Conservation (phyloP, 73 alveolate species). For the Symbiodinium natans region DNA sequence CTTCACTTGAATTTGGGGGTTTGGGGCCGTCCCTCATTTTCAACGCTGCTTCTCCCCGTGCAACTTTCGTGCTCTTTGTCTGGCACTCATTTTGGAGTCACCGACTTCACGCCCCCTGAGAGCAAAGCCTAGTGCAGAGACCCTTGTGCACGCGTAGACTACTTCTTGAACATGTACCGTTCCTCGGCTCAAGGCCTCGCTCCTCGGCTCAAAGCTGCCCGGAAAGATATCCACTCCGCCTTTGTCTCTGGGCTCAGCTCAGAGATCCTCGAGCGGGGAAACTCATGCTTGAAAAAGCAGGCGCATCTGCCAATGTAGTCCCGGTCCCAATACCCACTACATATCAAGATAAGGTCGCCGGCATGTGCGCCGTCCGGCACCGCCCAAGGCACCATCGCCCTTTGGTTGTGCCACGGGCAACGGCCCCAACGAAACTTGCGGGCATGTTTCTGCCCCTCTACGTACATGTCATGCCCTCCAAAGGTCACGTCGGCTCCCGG, state of each 20-base stretch:
- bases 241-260: neutral
- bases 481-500: neutral
- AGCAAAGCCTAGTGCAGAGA: neutral
- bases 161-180: neutral
- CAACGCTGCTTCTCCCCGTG: neutral
- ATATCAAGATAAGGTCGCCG: neutral
- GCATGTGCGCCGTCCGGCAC: neutral
- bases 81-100: neutral
- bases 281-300: neutral
- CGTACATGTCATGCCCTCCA: neutral
- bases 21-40: neutral
- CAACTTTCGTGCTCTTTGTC: neutral
- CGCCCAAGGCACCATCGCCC: neutral
- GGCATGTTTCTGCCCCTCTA: neutral
- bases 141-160: neutral
- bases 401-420: neutral
- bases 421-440: neutral
- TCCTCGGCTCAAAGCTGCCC: no score
- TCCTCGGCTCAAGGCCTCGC: neutral
- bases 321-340: neutral
- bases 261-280: neutral
- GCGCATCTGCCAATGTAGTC: neutral
- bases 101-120: neutral
- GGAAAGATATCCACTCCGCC: neutral
- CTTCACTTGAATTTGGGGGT: neutral